These are phyloP conservation scores for Polygonum maritimum DNA, from an alignment of 148 eudicot genomes.

Conservation along the genomic window DNA sequence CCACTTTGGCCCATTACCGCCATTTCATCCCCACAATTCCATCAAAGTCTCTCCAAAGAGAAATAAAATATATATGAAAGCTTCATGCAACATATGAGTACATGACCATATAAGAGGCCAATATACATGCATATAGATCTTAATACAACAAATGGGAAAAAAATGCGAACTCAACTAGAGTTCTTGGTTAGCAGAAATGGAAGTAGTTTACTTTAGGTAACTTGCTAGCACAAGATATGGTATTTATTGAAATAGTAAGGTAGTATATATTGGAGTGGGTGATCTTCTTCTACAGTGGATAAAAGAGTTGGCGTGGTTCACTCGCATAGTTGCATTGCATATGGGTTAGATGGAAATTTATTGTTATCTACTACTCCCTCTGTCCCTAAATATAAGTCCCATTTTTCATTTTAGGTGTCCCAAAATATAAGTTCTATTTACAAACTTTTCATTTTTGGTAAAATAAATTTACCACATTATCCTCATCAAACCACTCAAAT, in stretches of 20 bases:
- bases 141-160: not conserved
- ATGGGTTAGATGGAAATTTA: not conserved
- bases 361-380: not conserved
- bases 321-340: not conserved
- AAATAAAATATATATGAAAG: not conserved
- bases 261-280: not conserved
- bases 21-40: not conserved
- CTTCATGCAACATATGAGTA: not conserved
- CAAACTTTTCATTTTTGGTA: too few species aligned
- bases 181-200: not conserved
- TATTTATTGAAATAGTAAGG: not conserved
- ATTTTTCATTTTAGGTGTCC: too few species aligned
- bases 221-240: not conserved
- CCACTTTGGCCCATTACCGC: not conserved
- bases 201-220: constrained; percentile 5
- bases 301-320: not conserved
- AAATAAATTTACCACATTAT: too few species aligned
- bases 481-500: too few species aligned
- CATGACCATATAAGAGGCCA: too few species aligned
- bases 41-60: not conserved
- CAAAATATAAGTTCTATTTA: too few species aligned
- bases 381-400: too few species aligned
- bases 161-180: not conserved
- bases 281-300: not conserved
- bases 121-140: not conserved